Evolutionary conservation across 352 stramenopile species (phyloP).

Genomic region (Phytopythium oedochilum): DNA sequence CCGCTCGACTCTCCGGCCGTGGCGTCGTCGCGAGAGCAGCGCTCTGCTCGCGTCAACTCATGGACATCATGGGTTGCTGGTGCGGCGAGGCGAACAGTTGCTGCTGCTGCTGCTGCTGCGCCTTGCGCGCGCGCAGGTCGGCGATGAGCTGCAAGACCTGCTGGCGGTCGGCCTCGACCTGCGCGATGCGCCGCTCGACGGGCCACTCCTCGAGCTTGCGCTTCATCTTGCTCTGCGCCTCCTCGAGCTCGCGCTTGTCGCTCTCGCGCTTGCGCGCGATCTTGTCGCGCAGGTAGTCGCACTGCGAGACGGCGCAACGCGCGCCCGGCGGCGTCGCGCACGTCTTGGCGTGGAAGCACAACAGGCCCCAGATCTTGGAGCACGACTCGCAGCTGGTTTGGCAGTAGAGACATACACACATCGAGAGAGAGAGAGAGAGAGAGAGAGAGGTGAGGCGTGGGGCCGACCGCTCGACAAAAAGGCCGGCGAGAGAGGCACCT

Average conservation of each 20-base stretch:
- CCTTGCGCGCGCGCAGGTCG: constrained; percentile 60
- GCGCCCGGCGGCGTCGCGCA: constrained; percentile 43
- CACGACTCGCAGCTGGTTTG: constrained; percentile 69
- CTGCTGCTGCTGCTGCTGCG: constrained; percentile 29
- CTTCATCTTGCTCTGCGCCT: constrained; percentile 42
- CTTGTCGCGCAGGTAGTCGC: constrained; percentile 83
- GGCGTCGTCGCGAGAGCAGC: not conserved
- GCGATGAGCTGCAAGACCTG: constrained; percentile 76
- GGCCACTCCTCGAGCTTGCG: constrained; percentile 63
- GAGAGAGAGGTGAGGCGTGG: no score
- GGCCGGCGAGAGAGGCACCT: no score
- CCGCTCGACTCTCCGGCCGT: not conserved
- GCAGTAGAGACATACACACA: not conserved
- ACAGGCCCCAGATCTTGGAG: constrained; percentile 79
- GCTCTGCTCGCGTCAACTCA: constrained; percentile 15
- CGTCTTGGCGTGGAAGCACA: constrained; percentile 85
- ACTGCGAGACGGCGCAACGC: constrained; percentile 79
- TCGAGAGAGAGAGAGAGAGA: not conserved
- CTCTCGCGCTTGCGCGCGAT: constrained; percentile 71
- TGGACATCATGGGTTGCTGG: constrained; percentile 37
- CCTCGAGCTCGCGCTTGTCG: constrained; percentile 52
- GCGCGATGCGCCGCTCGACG: constrained; percentile 73
- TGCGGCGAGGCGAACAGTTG: constrained; percentile 3
- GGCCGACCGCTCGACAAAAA: no score
- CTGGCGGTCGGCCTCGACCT: constrained; percentile 71